These are phyloP conservation scores for Phytophthora pluvialis DNA, from an alignment of 352 stramenopile species.

Conservation along the genomic window DNA sequence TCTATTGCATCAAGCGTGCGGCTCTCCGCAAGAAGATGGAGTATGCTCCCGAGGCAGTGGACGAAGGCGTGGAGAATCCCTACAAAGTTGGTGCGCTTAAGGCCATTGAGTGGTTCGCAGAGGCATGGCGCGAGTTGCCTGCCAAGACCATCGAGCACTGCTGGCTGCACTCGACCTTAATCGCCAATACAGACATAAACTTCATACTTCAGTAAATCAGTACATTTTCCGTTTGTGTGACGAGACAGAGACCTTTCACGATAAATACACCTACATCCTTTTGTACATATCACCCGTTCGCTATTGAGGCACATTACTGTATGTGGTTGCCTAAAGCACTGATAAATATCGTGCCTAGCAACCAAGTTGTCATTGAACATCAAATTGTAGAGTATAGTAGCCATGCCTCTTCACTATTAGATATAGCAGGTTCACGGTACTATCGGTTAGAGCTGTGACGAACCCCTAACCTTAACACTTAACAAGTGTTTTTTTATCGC, in stretches of 20 bases:
- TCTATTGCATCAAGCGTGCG: conserved; percentile 6
- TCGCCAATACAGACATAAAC: too few species aligned
- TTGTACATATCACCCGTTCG: conserved; percentile 10
- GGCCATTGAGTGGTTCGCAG: not conserved
- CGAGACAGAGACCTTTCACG: conserved; percentile 2
- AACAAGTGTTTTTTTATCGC: too few species aligned
- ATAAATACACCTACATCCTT: conserved; percentile 1
- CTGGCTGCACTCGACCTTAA: conserved; percentile 5
- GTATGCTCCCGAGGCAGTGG: not conserved
- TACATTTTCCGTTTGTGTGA: not conserved
- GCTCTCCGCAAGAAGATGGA: conserved; percentile 4
- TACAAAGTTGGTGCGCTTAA: conserved; percentile 6
- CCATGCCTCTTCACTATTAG: too few species aligned
- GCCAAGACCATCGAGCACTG: conserved; percentile 7
- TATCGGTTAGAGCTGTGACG: too few species aligned
- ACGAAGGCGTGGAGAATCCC: conserved; percentile 1
- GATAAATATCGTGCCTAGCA: too few species aligned
- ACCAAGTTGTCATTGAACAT: too few species aligned
- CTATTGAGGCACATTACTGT: conserved; percentile 6
- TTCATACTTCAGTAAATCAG: conserved; percentile 7
- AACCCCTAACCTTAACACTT: too few species aligned
- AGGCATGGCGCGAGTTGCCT: not conserved
- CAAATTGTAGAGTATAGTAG: too few species aligned
- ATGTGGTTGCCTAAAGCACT: too few species aligned
- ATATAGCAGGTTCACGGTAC: too few species aligned